Evolutionary conservation across 2,329 filamentous ascomycete genomes (phyloP), one percentile per base, ranked within the genome.

Genomic region (Allantophomopsis lycopodina): DNA sequence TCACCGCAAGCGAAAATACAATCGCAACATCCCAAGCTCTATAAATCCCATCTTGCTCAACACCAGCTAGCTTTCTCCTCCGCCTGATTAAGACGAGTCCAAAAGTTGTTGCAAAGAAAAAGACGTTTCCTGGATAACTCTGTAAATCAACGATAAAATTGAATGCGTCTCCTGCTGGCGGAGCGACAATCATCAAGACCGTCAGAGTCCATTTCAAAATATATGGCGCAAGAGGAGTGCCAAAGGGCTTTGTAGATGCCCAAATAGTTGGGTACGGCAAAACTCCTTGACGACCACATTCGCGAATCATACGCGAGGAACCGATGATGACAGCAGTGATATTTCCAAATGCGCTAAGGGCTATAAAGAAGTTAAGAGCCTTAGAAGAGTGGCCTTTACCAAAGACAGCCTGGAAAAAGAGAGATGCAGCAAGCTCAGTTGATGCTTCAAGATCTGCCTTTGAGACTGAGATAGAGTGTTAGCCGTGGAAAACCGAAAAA

Each of bases 251-350:
- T 0, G 73, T 78, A 0, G 68, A 72, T 0, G 70, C 72, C 73
- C 74, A 79, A 42, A 79, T 6, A 13, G 2, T 54, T 1, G 74
- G 65, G n/a, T 55, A 78, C 0, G 75, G 74, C 2, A 79, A 59
- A 0, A 78, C 71, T 6, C 75, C 75, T 58, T 78, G 73, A 63
- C 66, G 59, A 33, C 72, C 76, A 43, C 71, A 75, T 51, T 79
- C 76, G 11, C 75, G 64, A 31, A 79, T 69, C 46, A 74, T 55
- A 7, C 75, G 62, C 0, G 71, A 75, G 2, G 63, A 56, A 0
- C 71, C 71, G 21, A 79, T 61, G 10, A 75, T 49, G 0, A 74
- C 66, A 2, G 67, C 69, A 11, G 77, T 52, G 7, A 79, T 52
- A 31, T 78, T 79, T 0, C 74, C 73, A 41, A 76, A 76, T 0